Percentiles rank a stretch among this genome's conserved stretches.
These are phyloP conservation scores for Puccinia novopanici DNA, from an alignment of 1,284 basidiomycete genomes.

Conservation along the genomic window DNA sequence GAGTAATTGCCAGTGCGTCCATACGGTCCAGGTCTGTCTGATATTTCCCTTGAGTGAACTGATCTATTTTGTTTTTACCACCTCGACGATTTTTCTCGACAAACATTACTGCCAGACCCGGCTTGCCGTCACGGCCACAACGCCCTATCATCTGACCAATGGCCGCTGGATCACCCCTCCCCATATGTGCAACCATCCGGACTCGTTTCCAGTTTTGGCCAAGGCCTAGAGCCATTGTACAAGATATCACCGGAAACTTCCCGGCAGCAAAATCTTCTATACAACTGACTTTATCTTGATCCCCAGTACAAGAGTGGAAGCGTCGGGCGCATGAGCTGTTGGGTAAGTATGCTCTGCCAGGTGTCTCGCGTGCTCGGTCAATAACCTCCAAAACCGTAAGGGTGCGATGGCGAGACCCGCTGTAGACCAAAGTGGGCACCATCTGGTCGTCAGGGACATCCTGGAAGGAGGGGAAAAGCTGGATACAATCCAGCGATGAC, in stretches of 20 bases:
- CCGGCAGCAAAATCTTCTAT: not conserved
- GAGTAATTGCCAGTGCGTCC: not conserved
- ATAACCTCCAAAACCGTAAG: no score
- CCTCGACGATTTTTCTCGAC: not conserved
- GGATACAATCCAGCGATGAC: not conserved
- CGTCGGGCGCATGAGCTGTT: not conserved
- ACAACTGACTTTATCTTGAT: slow-evolving; percentile 2
- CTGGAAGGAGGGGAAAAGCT: not conserved
- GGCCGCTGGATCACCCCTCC: no score
- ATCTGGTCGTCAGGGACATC: not conserved
- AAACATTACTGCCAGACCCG: no score
- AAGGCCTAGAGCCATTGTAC: no score
- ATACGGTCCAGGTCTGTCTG: not conserved
- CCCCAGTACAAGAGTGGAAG: no score
- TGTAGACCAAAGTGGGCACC: slow-evolving; percentile 1
- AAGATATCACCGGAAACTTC: not conserved
- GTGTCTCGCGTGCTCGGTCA: not conserved
- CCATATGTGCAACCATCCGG: no score
- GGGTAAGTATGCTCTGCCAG: not conserved
- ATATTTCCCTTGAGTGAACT: not conserved
- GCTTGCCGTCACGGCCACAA: no score
- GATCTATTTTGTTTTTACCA: not conserved
- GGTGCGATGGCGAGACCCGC: not conserved
- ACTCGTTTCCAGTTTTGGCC: no score
- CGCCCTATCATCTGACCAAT: slow-evolving; percentile 18